A percentile compares a stretch with the other conserved stretches of the same genome.
Evolutionary conservation across 306 rosid species (phyloP).

Genomic region (Prunus armeniaca): DNA sequence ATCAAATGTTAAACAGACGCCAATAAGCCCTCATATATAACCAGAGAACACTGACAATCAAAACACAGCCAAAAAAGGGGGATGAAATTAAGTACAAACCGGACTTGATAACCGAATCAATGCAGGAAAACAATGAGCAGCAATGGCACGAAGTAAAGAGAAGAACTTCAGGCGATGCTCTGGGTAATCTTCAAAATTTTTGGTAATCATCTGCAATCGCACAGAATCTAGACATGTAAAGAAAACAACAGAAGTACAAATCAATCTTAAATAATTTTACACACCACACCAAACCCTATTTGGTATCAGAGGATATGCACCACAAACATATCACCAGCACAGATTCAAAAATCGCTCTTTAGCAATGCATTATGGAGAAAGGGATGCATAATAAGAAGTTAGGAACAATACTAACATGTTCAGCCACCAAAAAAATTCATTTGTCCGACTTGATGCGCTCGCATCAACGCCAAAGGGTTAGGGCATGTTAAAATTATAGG

Average conservation of each 20-base stretch:
- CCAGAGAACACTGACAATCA: neutral
- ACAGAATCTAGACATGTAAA: conserved; percentile 9
- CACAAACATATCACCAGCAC: neutral
- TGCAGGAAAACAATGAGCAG: conserved; percentile 92
- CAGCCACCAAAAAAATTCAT: neutral
- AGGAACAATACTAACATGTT: neutral
- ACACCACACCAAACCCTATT: neutral
- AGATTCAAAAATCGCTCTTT: neutral
- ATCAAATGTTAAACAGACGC: neutral
- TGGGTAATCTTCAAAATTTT: conserved; percentile 93
- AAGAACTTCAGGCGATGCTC: conserved; percentile 98
- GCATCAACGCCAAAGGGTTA: neutral
- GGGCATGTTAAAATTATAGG: neutral
- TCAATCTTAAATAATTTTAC: neutral
- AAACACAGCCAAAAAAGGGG: neutral
- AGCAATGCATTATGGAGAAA: neutral
- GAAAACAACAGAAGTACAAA: neutral
- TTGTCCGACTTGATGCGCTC: neutral
- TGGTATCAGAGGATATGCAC: neutral
- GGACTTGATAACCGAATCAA: conserved; percentile 79
- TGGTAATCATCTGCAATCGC: conserved; percentile 76
- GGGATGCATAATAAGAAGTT: neutral
- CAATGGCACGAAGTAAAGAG: conserved; percentile 92
- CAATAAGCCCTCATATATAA: neutral
- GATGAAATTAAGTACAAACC: conserved; percentile 44